Evolutionary conservation across 164 flowering plant genomes (phyloP), one percentile per base, ranked within the genome.

Genomic region (Saururus chinensis): DNA sequence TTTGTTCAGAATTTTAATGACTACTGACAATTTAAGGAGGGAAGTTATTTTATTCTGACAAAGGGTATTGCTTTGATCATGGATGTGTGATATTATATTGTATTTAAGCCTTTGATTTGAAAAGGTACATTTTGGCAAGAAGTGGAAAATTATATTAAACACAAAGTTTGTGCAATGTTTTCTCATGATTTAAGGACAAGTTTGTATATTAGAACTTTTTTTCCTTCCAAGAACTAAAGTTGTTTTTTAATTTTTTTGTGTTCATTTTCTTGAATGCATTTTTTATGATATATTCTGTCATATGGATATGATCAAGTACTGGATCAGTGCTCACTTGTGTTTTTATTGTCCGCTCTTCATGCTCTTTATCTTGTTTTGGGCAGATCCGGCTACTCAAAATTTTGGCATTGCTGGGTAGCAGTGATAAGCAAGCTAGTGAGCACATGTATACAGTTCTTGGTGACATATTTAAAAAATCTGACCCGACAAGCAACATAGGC

Each of bases 341-440:
- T 12, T 8, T 13, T 17, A 45, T 45, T 3, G 4, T 45, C 49
- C 2, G 17, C 2, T 45, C 14, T 45, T 12, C 11, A 12, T 17
- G 17, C 17, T 14, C 13, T 11, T 55, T 55, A 23, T 23, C 9
- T 61, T 25, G 17, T 60, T 24, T 35, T 14, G 57, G 77, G 80
- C 92, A 93, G 99, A 83, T 93, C 76, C 85, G 81, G 71, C 77
- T 95, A 76, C 80, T 95, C 52, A 95, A 95, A 74, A 87, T 88
- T 66, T 70, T 95, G 70, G 88, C 95, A 48, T 70, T 91, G 75
- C 74, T 95, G 56, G 99, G 97, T 45, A 81, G 77, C 66, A 88
- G 95, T 64, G 97, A 93, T 77, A 90, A 87, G 74, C 82, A 76
- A 64, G 89, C 93, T 40, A 95, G 99, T 79, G 97, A 83, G 70